Base-by-base conservation (phyloP, 257 asterid species). In the Solanum raphanifolium region DNA sequence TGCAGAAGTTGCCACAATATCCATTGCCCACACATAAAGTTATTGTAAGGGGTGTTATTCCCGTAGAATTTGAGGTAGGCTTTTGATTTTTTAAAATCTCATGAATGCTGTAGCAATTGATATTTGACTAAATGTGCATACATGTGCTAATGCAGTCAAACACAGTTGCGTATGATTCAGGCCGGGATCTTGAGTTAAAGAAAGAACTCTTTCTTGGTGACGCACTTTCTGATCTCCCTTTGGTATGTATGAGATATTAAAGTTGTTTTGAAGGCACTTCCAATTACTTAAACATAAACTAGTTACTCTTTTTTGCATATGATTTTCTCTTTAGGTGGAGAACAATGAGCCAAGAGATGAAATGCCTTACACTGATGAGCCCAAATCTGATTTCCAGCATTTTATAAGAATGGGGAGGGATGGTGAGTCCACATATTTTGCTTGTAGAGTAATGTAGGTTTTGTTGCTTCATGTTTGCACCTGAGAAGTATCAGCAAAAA, bases 11-110 rank as follows among this genome's bases (percentile, higher is more conserved):
- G 89, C 94, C 94, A 60, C 91, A 89, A 69, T 90, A 90, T 87
- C 93, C 93, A 3, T 31, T 91, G 78, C 94, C 93, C 46, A 91
- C 93, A 21, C 93, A 92, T 75, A 86, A 90, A 79, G 91, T 88
- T 74, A 38, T 91, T 89, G 88, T 83, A 83, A 91, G 92, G 60
- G 92, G 94, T 60, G 92, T 92, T 5, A 88, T 92, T 21, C 90
- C 91, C 2, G 79, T 86, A 31, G 92, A 90, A 43, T 92, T 58
- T 89, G 92, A 92, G 94, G 93, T 92, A 65, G 21, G 9, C 9
- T 75, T 34, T 38, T 21, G 16, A 13, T 38, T 31, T 34, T 79
- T 5, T 41, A 6, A 11, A 79, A 79, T 79, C 31, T 20, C 16
- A 15, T 66, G 38, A 27, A 87, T 87, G 41, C 29, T 81, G 58